Conservation (phyloP, 2,329 filamentous ascomycete species). For the Chaetothyriales sp. region DNA sequence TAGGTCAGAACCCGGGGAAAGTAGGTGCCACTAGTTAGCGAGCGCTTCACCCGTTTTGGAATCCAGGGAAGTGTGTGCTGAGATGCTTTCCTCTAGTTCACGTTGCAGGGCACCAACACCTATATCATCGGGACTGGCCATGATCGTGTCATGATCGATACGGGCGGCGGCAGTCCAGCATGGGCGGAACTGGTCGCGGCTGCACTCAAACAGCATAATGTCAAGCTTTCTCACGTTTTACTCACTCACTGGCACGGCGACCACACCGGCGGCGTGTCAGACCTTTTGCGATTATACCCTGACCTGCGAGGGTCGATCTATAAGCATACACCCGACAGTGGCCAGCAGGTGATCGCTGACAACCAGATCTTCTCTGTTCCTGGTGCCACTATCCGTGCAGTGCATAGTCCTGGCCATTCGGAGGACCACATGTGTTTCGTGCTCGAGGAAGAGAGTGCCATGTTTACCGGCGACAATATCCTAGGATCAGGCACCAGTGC, state of each 20-base stretch:
- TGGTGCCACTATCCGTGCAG: constrained; percentile 27
- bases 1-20: constrained; percentile 34
- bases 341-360: constrained; percentile 24
- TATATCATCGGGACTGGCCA: constrained; percentile 28
- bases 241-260: constrained; percentile 35
- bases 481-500: constrained; percentile 52
- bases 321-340: constrained; percentile 25
- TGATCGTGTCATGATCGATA: constrained; percentile 26
- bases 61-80: too few species aligned
- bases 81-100: too few species aligned
- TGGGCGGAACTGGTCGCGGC: constrained; percentile 22
- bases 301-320: constrained; percentile 21
- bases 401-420: constrained; percentile 53
- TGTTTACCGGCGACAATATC: constrained; percentile 73
- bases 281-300: constrained; percentile 25
- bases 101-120: constrained; percentile 30
- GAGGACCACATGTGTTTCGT: constrained; percentile 64
- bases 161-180: constrained; percentile 18
- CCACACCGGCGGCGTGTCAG: constrained; percentile 30
- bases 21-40: too few species aligned
- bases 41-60: too few species aligned
- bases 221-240: constrained; percentile 30
- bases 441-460: constrained; percentile 55
- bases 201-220: constrained; percentile 19
- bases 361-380: constrained; percentile 27